Evolutionary conservation across 805 yeast genomes (phyloP).

Genomic region (Candida nanaspora): DNA sequence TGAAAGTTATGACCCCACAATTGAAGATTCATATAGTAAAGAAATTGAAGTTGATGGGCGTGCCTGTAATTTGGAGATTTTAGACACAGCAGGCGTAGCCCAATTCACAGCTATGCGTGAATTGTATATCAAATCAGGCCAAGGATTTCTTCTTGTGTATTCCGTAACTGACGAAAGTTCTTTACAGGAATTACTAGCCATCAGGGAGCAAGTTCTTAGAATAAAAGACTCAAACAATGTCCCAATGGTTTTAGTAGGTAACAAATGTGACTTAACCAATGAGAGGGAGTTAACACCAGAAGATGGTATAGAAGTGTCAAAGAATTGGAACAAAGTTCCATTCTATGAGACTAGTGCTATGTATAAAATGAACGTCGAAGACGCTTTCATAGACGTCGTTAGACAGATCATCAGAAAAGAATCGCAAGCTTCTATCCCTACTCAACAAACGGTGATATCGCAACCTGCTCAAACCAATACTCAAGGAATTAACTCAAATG

Average conservation of each 20-base stretch:
- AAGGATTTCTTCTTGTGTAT: slow-evolving; percentile 56
- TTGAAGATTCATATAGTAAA: slow-evolving; percentile 90
- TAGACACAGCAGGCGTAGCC: slow-evolving; percentile 63
- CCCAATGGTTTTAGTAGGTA: slow-evolving; percentile 88
- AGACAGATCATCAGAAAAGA: slow-evolving; percentile 84
- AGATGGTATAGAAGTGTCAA: slow-evolving; percentile 77
- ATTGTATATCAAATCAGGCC: slow-evolving; percentile 78
- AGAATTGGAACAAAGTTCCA: slow-evolving; percentile 83
- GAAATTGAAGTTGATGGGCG: slow-evolving; percentile 85
- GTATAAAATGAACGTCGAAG: slow-evolving; percentile 82
- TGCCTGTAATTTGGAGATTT: slow-evolving; percentile 75
- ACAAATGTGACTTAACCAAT: slow-evolving; percentile 76
- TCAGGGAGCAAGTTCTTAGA: slow-evolving; percentile 77
- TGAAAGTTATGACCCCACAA: slow-evolving; percentile 93
- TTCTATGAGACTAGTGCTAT: slow-evolving; percentile 94
- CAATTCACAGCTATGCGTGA: slow-evolving; percentile 97
- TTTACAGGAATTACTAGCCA: slow-evolving; percentile 65
- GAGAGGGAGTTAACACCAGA: slow-evolving; percentile 73
- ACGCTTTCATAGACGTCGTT: slow-evolving; percentile 81
- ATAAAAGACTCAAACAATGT: slow-evolving; percentile 72
- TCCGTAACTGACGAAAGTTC: slow-evolving; percentile 59
- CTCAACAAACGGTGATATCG: background rate
- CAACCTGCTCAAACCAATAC: background rate
- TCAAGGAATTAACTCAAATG: background rate
- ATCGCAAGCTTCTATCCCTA: slow-evolving; percentile 14